Conservation (phyloP, 2,329 filamentous ascomycete genomes). For the Aspergillus chevalieri region DNA sequence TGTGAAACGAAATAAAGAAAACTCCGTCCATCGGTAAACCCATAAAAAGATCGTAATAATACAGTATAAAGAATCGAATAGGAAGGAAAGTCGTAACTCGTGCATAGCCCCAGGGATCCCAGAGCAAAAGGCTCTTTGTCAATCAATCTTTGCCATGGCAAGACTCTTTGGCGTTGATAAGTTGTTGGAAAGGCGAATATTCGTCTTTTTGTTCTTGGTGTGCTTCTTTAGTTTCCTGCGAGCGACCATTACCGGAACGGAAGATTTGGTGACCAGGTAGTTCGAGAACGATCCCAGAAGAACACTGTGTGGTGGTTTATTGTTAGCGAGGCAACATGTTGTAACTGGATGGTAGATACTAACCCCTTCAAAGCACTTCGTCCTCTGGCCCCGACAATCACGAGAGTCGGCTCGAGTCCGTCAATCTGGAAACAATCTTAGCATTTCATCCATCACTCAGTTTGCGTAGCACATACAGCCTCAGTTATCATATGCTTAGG, state of each 20-base stretch:
- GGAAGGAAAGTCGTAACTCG: not conserved
- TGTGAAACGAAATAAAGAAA: not conserved
- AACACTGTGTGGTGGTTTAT: slow-evolving; percentile 53
- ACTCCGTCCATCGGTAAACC: not conserved
- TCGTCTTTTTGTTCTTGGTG: slow-evolving; percentile 68
- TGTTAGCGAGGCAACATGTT: not conserved
- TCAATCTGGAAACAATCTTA: slow-evolving; percentile 60
- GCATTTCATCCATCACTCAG: not conserved
- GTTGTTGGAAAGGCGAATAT: slow-evolving; percentile 73
- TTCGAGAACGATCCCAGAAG: slow-evolving; percentile 95
- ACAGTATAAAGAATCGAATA: not conserved
- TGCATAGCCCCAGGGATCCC: not conserved
- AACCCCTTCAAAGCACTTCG: slow-evolving; percentile 90
- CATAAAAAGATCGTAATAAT: not conserved
- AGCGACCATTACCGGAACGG: slow-evolving; percentile 95
- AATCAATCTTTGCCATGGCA: slow-evolving; percentile 71
- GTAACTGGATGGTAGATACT: slow-evolving; percentile 25
- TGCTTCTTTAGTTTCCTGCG: slow-evolving; percentile 84
- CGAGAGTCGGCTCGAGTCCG: slow-evolving; percentile 79
- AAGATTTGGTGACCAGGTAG: slow-evolving; percentile 94
- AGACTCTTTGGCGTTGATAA: slow-evolving; percentile 64
- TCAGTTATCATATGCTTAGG: slow-evolving; percentile 94
- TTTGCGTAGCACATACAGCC: slow-evolving; percentile 51
- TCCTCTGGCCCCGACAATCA: slow-evolving; percentile 86
- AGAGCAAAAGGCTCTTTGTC: slow-evolving; percentile 1